A percentile compares a stretch with the other conserved stretches of the same genome.
Conservation (phyloP, 2,329 filamentous ascomycete species). For the Acephala macrosclerotiorum region DNA sequence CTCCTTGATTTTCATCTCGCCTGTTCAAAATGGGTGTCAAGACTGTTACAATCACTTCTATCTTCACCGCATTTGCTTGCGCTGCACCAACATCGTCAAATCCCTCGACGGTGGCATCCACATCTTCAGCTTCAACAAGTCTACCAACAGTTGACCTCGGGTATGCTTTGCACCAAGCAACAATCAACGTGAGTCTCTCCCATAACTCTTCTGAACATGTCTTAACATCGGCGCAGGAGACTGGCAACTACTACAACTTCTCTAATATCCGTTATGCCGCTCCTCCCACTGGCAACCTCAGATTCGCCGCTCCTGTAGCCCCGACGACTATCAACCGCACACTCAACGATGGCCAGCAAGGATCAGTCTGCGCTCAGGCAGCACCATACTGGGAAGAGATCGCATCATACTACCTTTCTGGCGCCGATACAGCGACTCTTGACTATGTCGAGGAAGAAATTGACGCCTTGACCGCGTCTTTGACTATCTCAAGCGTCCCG, state of each 20-base stretch:
- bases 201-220: slow-evolving; percentile 42
- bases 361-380: slow-evolving; percentile 33
- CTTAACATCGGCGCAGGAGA: slow-evolving; percentile 41
- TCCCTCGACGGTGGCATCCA: neutral
- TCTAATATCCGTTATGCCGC: slow-evolving; percentile 54
- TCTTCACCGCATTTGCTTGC: neutral
- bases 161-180: slow-evolving; percentile 41
- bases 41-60: neutral
- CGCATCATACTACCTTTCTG: slow-evolving; percentile 30
- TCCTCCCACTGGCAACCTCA: slow-evolving; percentile 51
- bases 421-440: slow-evolving; percentile 20
- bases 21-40: neutral
- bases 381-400: slow-evolving; percentile 37
- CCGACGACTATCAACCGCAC: slow-evolving; percentile 43
- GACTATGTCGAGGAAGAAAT: slow-evolving; percentile 19
- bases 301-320: slow-evolving; percentile 51
- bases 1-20: neutral
- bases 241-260: slow-evolving; percentile 48
- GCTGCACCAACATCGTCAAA: neutral
- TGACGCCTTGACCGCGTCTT: neutral
- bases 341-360: slow-evolving; percentile 39
- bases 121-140: neutral
- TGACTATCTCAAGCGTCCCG: slow-evolving; percentile 20
- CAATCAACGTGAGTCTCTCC: slow-evolving; percentile 38
- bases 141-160: slow-evolving; percentile 43